These are phyloP conservation scores for Sporothrix brunneoviolacea DNA, from an alignment of 2,329 filamentous ascomycete genomes.

Conservation along the genomic window DNA sequence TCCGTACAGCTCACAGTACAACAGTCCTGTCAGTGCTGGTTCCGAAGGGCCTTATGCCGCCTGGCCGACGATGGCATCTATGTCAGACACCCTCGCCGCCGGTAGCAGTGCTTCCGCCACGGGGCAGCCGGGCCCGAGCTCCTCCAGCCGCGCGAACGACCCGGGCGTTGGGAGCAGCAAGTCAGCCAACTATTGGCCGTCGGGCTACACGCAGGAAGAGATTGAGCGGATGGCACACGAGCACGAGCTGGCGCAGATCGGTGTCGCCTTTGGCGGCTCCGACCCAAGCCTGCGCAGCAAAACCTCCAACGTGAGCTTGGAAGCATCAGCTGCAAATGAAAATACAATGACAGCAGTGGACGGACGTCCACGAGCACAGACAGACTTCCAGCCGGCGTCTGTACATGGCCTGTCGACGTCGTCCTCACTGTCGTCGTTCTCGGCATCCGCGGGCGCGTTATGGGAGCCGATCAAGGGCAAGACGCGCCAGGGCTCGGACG, in stretches of 20 bases:
- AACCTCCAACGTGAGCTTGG: constrained; percentile 23
- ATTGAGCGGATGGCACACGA: constrained; percentile 22
- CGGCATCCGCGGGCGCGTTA: constrained; percentile 4
- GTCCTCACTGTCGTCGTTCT: constrained; percentile 10
- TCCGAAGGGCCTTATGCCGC: constrained; percentile 31
- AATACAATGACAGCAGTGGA: too few species aligned
- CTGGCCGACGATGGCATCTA: constrained; percentile 28
- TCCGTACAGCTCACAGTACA: constrained; percentile 54
- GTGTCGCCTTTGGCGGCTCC: constrained; percentile 38
- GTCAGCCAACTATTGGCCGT: background rate
- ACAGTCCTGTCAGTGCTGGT: constrained; percentile 46
- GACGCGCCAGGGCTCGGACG: constrained; percentile 19
- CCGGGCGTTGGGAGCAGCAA: too few species aligned
- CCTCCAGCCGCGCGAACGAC: background rate
- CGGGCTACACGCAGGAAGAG: constrained; percentile 20
- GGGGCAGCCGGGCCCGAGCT: background rate
- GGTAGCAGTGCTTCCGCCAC: constrained; percentile 11
- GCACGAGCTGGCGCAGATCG: constrained; percentile 28
- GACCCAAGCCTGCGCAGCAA: constrained; percentile 27
- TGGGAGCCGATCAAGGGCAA: constrained; percentile 34
- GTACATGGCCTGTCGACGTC: background rate
- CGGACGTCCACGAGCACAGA: background rate
- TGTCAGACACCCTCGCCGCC: constrained; percentile 8
- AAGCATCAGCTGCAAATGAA: background rate
- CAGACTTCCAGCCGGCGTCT: background rate